Evolutionary conservation across 1,284 basidiomycete species (phyloP).

Genomic region (Trametes polyzona): DNA sequence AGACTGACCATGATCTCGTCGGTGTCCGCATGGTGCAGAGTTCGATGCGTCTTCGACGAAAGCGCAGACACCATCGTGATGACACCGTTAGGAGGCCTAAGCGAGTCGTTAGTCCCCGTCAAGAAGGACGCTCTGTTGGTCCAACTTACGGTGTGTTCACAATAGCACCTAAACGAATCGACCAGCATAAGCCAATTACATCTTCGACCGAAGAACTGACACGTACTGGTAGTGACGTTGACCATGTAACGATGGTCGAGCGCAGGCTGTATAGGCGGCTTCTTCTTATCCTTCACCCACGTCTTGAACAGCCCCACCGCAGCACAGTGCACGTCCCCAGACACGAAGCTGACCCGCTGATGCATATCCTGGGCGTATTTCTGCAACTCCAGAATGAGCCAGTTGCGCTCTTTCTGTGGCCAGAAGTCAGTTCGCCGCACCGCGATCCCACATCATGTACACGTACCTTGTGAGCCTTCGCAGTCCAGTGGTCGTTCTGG

Average conservation of each 20-base stretch:
- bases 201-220: background rate
- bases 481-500: slow-evolving; percentile 90
- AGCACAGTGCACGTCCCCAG: slow-evolving; percentile 91
- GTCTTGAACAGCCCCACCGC: slow-evolving; percentile 84
- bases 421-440: background rate
- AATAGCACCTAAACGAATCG: slow-evolving; percentile 60
- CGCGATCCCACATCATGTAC: background rate
- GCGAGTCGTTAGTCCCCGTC: background rate
- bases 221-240: slow-evolving; percentile 75
- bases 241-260: slow-evolving; percentile 87
- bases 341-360: slow-evolving; percentile 81
- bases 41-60: slow-evolving; percentile 83
- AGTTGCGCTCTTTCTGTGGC: slow-evolving; percentile 84
- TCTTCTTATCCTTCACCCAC: slow-evolving; percentile 52
- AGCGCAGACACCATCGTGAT: slow-evolving; percentile 82
- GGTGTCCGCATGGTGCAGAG: slow-evolving; percentile 72
- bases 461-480: slow-evolving; percentile 74
- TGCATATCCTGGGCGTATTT: slow-evolving; percentile 62
- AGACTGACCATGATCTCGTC: slow-evolving; percentile 83
- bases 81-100: slow-evolving; percentile 72
- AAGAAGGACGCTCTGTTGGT: background rate
- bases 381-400: slow-evolving; percentile 83
- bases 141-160: slow-evolving; percentile 80
- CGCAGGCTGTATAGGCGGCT: slow-evolving; percentile 50
- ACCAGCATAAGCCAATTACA: slow-evolving; percentile 1